Conservation (phyloP, 257 asterid species). For the Solanum raphanifolium region DNA sequence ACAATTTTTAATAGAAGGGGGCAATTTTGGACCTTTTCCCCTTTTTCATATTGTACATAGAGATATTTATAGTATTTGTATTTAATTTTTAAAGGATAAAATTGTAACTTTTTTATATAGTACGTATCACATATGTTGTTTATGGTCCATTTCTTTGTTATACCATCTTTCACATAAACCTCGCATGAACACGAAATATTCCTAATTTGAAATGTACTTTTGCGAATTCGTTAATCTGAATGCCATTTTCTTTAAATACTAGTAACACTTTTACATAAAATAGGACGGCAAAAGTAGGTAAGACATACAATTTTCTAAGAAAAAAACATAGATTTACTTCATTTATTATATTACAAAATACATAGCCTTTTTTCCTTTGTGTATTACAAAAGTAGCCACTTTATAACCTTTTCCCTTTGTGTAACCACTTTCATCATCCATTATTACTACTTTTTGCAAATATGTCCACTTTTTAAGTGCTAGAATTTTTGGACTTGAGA, state of each 20-base stretch:
- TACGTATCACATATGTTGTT: neutral
- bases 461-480: neutral
- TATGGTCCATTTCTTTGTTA: neutral
- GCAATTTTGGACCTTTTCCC: neutral
- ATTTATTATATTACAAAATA: neutral
- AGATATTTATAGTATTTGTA: no score
- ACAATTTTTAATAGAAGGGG: no score
- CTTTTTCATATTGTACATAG: neutral
- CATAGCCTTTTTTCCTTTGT: neutral
- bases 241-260: neutral
- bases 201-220: accelerated
- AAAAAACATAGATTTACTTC: neutral
- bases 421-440: neutral
- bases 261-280: neutral
- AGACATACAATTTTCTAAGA: neutral
- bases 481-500: constrained; percentile 15
- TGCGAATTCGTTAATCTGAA: accelerated
- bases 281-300: neutral
- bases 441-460: neutral
- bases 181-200: neutral
- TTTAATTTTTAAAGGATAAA: no score
- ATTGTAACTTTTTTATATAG: no score
- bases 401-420: neutral
- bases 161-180: neutral
- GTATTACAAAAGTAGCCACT: neutral